Evolutionary conservation across 164 flowering plant genomes (phyloP), one percentile per base, ranked within the genome.

Genomic region (Stephania cephalantha): DNA sequence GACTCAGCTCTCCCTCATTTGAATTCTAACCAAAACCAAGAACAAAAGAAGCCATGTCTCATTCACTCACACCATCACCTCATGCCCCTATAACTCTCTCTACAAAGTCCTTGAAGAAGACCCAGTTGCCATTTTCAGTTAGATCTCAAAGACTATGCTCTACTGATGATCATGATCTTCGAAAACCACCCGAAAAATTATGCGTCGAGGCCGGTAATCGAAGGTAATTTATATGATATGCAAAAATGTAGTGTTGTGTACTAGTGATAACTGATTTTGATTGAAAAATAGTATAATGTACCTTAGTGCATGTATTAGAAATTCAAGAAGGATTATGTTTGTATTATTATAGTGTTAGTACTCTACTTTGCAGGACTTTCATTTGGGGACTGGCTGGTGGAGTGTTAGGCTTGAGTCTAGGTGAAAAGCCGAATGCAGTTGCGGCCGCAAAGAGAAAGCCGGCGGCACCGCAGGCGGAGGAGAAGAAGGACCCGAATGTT

Each of bases 401-500:
- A 11, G 68, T 79, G 71, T 9, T 87, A 30, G 86, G 88, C 9
- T 58, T 80, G 78, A 82, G 64, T 68, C 46, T 35, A 0, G 79
- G 77, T 10, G 42, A 35, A 4, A 78, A 71, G 5, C 74, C 71
- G 69, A 79, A 71, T 65, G 89, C 92, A 12, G 78, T 15, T 46
- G 95, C 90, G 2, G 94, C 97, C 42, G 42, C 3, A 0, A 84
- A 87, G 73, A 79, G 90, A 79, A 86, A 92, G 5, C 95, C 98
- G 2, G 89, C 94, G 3, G 85, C 87, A 9, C 90, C 91, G 2
- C 86, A 90, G 5, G 65, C 90, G 5, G 65, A 11, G 76, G 95
- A 91, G 91, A 93, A 87, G 74, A 87, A 87, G 79, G 99, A 93
- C 76, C 98, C 94, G 0, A 91, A 84, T 80, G 77, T 90, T 73